phyloP scores from a whole-genome alignment of 164 flowering plant genomes.

The Stephania cephalantha region DNA sequence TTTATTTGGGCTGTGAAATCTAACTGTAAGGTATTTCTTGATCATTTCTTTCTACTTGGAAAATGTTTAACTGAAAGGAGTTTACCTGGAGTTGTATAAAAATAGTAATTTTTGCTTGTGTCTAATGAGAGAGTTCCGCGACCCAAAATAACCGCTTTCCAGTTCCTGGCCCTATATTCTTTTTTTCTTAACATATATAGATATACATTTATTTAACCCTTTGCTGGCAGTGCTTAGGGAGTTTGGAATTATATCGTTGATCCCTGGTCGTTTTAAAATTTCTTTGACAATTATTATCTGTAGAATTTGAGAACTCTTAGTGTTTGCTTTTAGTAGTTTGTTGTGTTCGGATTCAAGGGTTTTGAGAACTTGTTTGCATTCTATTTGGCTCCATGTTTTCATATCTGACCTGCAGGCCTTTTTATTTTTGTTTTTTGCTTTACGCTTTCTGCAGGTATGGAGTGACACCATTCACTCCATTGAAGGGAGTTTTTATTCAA shows the following conservation, averaged over 20 bases:
- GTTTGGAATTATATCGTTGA: neutral
- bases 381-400: neutral
- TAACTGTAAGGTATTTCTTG: neutral
- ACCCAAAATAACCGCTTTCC: neutral
- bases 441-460: slow-evolving; percentile 53
- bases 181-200: neutral
- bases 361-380: neutral
- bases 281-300: neutral
- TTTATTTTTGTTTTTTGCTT: neutral
- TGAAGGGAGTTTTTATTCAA: slow-evolving; percentile 76
- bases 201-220: neutral
- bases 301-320: neutral
- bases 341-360: neutral
- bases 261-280: neutral
- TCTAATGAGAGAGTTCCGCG: neutral
- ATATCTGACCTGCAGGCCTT: neutral
- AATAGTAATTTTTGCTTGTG: neutral
- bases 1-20: neutral
- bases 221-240: neutral
- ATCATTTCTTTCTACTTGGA: neutral
- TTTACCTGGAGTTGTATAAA: neutral
- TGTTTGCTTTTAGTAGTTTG: neutral
- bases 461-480: slow-evolving; percentile 67
- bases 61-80: neutral
- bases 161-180: neutral